These are phyloP conservation scores for Botrytis deweyae DNA, from an alignment of 2,329 filamentous ascomycete genomes.

Conservation along the genomic window DNA sequence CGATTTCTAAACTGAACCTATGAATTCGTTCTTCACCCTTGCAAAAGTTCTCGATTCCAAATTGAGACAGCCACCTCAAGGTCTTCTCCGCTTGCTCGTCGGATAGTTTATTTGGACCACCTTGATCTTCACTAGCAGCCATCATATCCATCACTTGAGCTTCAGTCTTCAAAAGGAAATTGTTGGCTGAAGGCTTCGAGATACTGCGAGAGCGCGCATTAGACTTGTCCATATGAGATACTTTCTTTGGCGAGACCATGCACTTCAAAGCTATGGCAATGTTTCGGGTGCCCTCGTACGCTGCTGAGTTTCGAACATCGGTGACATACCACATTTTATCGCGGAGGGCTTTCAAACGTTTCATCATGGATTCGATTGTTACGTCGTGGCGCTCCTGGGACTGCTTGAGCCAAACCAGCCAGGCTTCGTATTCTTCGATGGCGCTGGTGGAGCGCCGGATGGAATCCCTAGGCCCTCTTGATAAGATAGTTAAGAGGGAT, in stretches of 20 bases:
- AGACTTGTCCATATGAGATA: slow-evolving; percentile 33
- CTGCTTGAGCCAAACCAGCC: slow-evolving; percentile 81
- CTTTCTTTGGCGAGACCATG: slow-evolving; percentile 69
- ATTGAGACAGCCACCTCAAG: slow-evolving; percentile 75
- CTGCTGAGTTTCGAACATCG: slow-evolving; percentile 84
- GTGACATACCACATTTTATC: slow-evolving; percentile 99
- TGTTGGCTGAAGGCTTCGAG: slow-evolving; percentile 37
- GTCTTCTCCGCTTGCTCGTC: slow-evolving; percentile 92
- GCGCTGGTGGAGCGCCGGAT: slow-evolving; percentile 68
- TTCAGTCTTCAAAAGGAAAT: slow-evolving; percentile 77
- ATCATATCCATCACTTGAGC: slow-evolving; percentile 84
- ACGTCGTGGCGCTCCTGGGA: slow-evolving; percentile 76
- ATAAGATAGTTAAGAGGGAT: slow-evolving; percentile 71
- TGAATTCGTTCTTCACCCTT: slow-evolving; percentile 93
- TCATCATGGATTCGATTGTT: slow-evolving; percentile 72
- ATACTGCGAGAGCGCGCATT: slow-evolving; percentile 42
- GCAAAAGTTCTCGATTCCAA: slow-evolving; percentile 88
- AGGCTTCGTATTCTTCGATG: slow-evolving; percentile 76
- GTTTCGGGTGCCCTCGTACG: slow-evolving; percentile 83
- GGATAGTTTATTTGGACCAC: slow-evolving; percentile 91
- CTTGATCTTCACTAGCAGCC: slow-evolving; percentile 77
- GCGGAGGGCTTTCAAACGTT: slow-evolving; percentile 69
- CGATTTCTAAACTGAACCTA: slow-evolving; percentile 86
- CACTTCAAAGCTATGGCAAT: slow-evolving; percentile 85
- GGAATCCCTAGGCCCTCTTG: slow-evolving; percentile 66